Conservation (phyloP, 2,329 filamentous ascomycete species). For the Stagonosporopsis tanaceti region DNA sequence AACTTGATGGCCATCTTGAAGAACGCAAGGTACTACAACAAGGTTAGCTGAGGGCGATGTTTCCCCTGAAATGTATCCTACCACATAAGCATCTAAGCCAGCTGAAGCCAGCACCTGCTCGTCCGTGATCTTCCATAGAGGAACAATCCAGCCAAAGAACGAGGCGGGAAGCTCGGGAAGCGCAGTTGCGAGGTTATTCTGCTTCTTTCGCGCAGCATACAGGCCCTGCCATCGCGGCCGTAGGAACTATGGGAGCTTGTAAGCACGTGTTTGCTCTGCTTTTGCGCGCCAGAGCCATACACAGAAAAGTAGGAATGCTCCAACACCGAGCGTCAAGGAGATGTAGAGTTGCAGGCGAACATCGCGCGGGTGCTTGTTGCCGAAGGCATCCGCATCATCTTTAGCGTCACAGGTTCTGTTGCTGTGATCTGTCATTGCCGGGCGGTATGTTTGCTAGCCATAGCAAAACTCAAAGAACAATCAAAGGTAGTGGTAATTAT, state of each 20-base stretch:
- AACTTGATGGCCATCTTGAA: conserved; percentile 95
- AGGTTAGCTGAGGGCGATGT: conserved; percentile 10
- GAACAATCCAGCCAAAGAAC: conserved; percentile 92
- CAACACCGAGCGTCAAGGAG: conserved; percentile 73
- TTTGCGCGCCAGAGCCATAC: conserved; percentile 56
- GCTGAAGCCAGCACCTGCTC: conserved; percentile 89
- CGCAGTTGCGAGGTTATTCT: conserved; percentile 68
- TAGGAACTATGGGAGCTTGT: conserved; percentile 67
- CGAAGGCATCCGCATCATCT: conserved; percentile 37
- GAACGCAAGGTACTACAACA: conserved; percentile 78
- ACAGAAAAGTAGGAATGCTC: conserved; percentile 79
- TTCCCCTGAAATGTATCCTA: conserved; percentile 51
- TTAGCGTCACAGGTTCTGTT: conserved; percentile 26
- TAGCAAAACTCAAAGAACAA: conserved; percentile 5
- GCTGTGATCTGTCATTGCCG: conserved; percentile 33
- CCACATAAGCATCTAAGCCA: conserved; percentile 92
- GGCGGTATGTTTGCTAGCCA: conserved; percentile 13
- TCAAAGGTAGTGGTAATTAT: conserved; percentile 4
- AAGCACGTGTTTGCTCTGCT: conserved; percentile 24
- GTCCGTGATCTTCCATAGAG: conserved; percentile 83
- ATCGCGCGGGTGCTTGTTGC: conserved; percentile 52
- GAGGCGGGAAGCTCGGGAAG: conserved; percentile 83
- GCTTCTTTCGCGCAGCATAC: conserved; percentile 87
- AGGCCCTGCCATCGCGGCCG: conserved; percentile 90
- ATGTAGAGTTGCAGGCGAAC: conserved; percentile 72